Evolutionary conservation across 352 stramenopile species (phyloP).

Genomic region (Globisporangium iwayamae): DNA sequence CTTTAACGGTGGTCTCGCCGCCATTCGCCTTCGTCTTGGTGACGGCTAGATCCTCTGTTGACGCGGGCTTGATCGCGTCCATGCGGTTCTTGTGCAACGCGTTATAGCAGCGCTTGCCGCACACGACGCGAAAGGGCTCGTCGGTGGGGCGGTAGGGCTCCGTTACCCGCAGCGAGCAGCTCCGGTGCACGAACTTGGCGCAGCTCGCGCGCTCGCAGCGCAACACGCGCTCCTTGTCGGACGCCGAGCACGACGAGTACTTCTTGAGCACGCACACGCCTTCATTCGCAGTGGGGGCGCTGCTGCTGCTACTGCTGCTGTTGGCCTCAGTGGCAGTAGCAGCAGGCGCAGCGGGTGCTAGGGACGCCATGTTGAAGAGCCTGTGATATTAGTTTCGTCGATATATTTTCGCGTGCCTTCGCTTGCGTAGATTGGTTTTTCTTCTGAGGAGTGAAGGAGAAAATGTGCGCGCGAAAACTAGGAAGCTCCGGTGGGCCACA

Average conservation of each 20-base stretch:
- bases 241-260: conserved; percentile 15
- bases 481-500: conserved; percentile 1
- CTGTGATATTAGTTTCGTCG: not conserved
- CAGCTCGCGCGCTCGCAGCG: conserved; percentile 15
- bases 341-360: not conserved
- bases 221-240: conserved; percentile 9
- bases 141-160: conserved; percentile 13
- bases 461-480: conserved; percentile 2
- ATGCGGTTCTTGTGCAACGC: conserved; percentile 6
- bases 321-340: not conserved
- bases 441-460: not conserved
- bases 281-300: not conserved
- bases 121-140: conserved; percentile 11
- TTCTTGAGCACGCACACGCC: conserved; percentile 16
- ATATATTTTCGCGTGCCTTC: not conserved
- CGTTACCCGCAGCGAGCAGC: conserved; percentile 17
- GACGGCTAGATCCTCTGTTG: no score
- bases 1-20: no score
- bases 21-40: not conserved
- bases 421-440: not conserved
- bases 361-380: not conserved
- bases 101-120: conserved; percentile 21
- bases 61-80: not conserved
- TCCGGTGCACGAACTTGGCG: conserved; percentile 17
- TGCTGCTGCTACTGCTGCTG: not conserved